phyloP scores from a whole-genome alignment of 2,329 filamentous ascomycete species.

The Didymella lethalis region DNA sequence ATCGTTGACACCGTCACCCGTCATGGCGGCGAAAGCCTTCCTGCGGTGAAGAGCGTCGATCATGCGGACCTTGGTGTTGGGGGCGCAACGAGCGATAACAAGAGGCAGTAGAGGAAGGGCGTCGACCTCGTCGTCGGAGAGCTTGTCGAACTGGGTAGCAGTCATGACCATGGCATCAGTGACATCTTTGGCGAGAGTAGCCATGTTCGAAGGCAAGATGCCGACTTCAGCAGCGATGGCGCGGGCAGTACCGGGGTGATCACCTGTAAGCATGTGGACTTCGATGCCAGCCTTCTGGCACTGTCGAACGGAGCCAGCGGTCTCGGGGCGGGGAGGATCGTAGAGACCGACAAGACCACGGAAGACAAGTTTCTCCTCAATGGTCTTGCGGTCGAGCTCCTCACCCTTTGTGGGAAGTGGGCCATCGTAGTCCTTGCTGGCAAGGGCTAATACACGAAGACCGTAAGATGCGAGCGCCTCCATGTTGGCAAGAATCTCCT shows the following conservation, averaged over 20 bases:
- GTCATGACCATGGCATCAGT: constrained; percentile 44
- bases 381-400: constrained; percentile 62
- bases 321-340: constrained; percentile 82
- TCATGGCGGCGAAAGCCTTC: constrained; percentile 53
- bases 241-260: constrained; percentile 55
- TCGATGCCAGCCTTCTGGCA: constrained; percentile 49
- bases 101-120: constrained; percentile 50
- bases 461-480: constrained; percentile 70
- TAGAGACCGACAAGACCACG: constrained; percentile 83
- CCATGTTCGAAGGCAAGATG: constrained; percentile 53
- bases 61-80: constrained; percentile 57
- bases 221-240: constrained; percentile 57
- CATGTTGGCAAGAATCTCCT: constrained; percentile 71
- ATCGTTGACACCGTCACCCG: constrained; percentile 57
- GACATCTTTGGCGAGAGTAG: constrained; percentile 44
- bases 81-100: constrained; percentile 55
- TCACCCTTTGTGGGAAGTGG: constrained; percentile 53
- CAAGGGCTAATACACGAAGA: constrained; percentile 73
- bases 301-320: constrained; percentile 61
- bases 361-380: constrained; percentile 74
- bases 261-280: constrained; percentile 59
- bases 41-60: constrained; percentile 54
- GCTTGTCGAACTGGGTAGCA: constrained; percentile 53
- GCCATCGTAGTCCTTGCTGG: constrained; percentile 57
- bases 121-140: constrained; percentile 54